phyloP scores from a whole-genome alignment of 2,329 filamentous ascomycete species.

The Periconia sp. region DNA sequence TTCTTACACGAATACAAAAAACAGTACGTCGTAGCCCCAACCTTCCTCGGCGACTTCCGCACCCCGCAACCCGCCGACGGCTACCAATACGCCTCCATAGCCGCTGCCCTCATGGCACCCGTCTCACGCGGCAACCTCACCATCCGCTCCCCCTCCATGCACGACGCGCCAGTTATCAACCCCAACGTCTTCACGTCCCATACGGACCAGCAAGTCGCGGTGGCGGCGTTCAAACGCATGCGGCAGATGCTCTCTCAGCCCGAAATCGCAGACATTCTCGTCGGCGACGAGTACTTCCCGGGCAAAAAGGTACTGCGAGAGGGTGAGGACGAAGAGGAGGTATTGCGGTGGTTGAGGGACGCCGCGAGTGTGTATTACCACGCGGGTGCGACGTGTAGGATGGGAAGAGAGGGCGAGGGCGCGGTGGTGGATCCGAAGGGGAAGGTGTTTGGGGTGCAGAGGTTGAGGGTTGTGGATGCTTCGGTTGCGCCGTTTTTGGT shows the following conservation, averaged over 20 bases:
- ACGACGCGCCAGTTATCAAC: slow-evolving; percentile 37
- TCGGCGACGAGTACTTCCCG: slow-evolving; percentile 21
- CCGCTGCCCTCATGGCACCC: slow-evolving; percentile 32
- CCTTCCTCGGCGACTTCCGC: too few relatives aligned
- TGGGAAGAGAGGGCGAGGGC: slow-evolving; percentile 40
- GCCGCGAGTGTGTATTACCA: slow-evolving; percentile 10
- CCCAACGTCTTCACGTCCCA: slow-evolving; percentile 38
- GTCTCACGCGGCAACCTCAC: slow-evolving; percentile 42
- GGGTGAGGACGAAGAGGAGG: slow-evolving; percentile 18
- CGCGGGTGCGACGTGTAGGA: slow-evolving; percentile 61
- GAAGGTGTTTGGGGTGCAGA: slow-evolving; percentile 3
- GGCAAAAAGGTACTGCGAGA: slow-evolving; percentile 7
- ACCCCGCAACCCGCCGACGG: too few relatives aligned
- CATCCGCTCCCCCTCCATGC: slow-evolving; percentile 29
- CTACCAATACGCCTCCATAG: slow-evolving; percentile 30
- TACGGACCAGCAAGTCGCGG: slow-evolving; percentile 35
- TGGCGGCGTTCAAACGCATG: slow-evolving; percentile 39
- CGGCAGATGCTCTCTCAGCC: slow-evolving; percentile 11
- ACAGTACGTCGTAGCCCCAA: too few relatives aligned
- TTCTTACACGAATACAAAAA: too few relatives aligned
- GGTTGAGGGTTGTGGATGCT: slow-evolving; percentile 8
- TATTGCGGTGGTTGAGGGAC: slow-evolving; percentile 6
- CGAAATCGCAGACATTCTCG: not conserved
- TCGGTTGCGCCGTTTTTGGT: too few relatives aligned
- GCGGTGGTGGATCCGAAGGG: slow-evolving; percentile 32